Conservation (phyloP, 495 filamentous ascomycete species). For the Daldinia grandis region DNA sequence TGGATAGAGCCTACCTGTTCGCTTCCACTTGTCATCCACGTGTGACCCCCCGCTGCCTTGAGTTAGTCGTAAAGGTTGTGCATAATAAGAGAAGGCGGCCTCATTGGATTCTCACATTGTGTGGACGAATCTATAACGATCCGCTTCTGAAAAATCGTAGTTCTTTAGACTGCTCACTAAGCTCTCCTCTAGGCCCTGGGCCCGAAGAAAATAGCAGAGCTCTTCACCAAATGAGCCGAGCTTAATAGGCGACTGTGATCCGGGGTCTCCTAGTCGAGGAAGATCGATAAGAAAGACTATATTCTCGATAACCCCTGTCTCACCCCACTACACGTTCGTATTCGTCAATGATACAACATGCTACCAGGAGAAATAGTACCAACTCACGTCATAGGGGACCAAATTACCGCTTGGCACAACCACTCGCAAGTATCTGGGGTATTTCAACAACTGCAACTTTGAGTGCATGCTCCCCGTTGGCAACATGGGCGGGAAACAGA, state of each 20-base stretch:
- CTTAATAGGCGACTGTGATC: conserved; percentile 41
- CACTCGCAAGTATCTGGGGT: conserved; percentile 71
- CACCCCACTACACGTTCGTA: conserved; percentile 69
- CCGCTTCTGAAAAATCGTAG: conserved; percentile 80
- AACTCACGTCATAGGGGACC: conserved; percentile 66
- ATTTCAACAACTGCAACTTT: conserved; percentile 84
- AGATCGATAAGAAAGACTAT: conserved; percentile 87
- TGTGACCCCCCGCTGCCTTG: conserved; percentile 60
- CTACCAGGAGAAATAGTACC: background rate
- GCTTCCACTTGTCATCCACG: conserved; percentile 59
- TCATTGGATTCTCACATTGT: conserved; percentile 61
- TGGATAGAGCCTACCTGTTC: conserved; percentile 61
- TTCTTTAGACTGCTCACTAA: conserved; percentile 66
- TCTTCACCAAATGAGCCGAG: conserved; percentile 73
- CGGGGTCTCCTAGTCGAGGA: conserved; percentile 60
- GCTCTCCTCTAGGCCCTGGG: conserved; percentile 69
- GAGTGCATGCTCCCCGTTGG: conserved; percentile 76
- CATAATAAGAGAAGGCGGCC: background rate
- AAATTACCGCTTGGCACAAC: conserved; percentile 85
- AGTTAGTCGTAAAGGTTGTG: conserved; percentile 14
- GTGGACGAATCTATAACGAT: conserved; percentile 78
- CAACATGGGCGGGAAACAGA: conserved; percentile 81
- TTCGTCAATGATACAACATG: background rate
- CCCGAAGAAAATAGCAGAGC: conserved; percentile 72
- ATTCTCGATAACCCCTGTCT: conserved; percentile 82